Evolutionary conservation across 805 yeast genomes (phyloP).

Genomic region (Spathaspora girioi): DNA sequence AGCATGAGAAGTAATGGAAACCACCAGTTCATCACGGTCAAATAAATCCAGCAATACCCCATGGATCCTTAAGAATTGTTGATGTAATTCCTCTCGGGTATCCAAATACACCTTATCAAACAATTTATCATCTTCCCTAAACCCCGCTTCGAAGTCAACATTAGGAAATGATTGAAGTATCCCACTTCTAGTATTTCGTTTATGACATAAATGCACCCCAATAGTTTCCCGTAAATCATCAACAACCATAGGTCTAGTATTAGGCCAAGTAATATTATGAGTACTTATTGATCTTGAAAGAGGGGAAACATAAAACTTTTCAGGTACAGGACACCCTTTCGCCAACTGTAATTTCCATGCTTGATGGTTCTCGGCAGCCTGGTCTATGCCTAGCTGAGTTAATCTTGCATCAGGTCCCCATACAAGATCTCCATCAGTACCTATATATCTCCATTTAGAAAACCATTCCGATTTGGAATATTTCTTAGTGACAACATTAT

Average conservation of each 20-base stretch:
- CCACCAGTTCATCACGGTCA: slow-evolving; percentile 21
- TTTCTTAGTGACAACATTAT: slow-evolving; percentile 48
- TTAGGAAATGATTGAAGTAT: slow-evolving; percentile 31
- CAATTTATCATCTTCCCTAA: slow-evolving; percentile 44
- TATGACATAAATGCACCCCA: slow-evolving; percentile 58
- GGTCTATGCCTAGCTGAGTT: slow-evolving; percentile 49
- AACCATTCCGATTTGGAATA: slow-evolving; percentile 55
- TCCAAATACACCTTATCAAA: slow-evolving; percentile 32
- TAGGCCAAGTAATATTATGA: slow-evolving; percentile 45
- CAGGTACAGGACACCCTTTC: slow-evolving; percentile 48
- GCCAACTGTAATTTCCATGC: slow-evolving; percentile 40
- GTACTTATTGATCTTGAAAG: slow-evolving; percentile 57
- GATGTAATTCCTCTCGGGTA: slow-evolving; percentile 37
- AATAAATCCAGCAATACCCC: slow-evolving; percentile 35
- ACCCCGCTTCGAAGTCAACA: slow-evolving; percentile 39
- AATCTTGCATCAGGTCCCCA: slow-evolving; percentile 61
- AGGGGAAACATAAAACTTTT: slow-evolving; percentile 53
- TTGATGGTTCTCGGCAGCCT: slow-evolving; percentile 45
- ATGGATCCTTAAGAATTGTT: slow-evolving; percentile 46
- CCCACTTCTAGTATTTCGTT: slow-evolving; percentile 37
- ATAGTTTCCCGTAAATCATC: slow-evolving; percentile 58
- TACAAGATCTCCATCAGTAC: slow-evolving; percentile 48
- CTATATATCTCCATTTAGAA: slow-evolving; percentile 45
- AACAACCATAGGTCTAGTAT: slow-evolving; percentile 24
- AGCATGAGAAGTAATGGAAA: slow-evolving; percentile 57